These are phyloP conservation scores for Brasilioporus rufonigricans DNA, from an alignment of 768 basidiomycete species.

Conservation along the genomic window DNA sequence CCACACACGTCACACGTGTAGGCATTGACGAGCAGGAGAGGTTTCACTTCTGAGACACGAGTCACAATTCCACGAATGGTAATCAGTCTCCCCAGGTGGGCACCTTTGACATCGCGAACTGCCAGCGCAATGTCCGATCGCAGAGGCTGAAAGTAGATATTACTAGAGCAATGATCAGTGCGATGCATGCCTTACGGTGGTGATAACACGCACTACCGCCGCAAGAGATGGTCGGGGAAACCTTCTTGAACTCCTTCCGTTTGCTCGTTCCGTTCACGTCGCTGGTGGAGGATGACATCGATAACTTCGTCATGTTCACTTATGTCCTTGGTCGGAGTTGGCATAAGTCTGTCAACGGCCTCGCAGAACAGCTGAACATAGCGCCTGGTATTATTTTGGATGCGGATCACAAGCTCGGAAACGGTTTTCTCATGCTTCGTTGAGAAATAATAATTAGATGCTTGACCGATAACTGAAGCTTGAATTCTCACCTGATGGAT, in stretches of 20 bases:
- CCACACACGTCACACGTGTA: conserved; percentile 99
- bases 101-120: conserved; percentile 86
- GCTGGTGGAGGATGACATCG: conserved; percentile 93
- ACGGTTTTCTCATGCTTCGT: conserved; percentile 65
- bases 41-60: conserved; percentile 98
- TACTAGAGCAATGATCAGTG: conserved; percentile 48
- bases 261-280: conserved; percentile 84
- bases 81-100: conserved; percentile 87
- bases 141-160: conserved; percentile 90
- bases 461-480: conserved; percentile 2
- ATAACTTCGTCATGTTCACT: conserved; percentile 92
- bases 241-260: conserved; percentile 68
- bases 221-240: conserved; percentile 88
- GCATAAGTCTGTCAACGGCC: conserved; percentile 88
- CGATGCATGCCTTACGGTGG: background rate
- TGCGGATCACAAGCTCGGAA: conserved; percentile 74
- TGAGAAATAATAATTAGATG: conserved; percentile 6
- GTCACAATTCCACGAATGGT: conserved; percentile 98
- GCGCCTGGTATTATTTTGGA: conserved; percentile 82
- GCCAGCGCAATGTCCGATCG: conserved; percentile 75
- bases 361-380: conserved; percentile 88
- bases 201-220: conserved; percentile 80
- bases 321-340: conserved; percentile 85
- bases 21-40: conserved; percentile 93
- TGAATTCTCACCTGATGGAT: conserved; percentile 56